These are phyloP conservation scores for Rhodotorula graminis DNA, from an alignment of 768 basidiomycete species.

Conservation along the genomic window DNA sequence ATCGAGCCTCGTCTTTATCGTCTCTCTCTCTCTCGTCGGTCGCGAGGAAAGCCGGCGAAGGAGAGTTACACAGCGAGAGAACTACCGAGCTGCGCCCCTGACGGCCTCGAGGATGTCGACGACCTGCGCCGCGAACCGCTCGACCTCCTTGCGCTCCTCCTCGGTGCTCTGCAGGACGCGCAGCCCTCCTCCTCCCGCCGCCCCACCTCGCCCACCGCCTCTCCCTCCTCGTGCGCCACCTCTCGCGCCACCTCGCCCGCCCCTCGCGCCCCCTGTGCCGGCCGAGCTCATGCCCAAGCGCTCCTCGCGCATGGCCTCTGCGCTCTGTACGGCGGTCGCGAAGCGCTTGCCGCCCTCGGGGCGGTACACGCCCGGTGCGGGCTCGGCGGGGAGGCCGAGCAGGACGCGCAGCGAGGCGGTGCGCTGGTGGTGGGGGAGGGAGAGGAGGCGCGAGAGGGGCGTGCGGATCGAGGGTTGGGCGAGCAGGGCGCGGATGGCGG, in stretches of 20 bases:
- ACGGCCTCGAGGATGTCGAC: constrained; percentile 1
- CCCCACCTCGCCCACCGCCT: neutral
- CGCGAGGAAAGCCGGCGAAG: too few species aligned
- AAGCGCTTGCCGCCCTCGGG: constrained; percentile 14
- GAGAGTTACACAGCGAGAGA: too few species aligned
- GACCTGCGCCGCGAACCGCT: constrained; percentile 17
- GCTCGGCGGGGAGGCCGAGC: constrained; percentile 21
- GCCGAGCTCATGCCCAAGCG: neutral
- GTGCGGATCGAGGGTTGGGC: constrained; percentile 9
- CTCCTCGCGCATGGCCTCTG: neutral
- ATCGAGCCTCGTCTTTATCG: neutral
- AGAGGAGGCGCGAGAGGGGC: constrained; percentile 10
- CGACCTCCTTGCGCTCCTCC: constrained; percentile 24
- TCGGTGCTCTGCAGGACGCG: constrained; percentile 22
- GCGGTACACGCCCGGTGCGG: constrained; percentile 6
- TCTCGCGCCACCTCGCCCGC: neutral
- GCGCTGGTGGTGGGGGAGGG: constrained; percentile 20
- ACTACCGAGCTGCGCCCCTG: neutral
- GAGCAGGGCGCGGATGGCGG: constrained; percentile 19
- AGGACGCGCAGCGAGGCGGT: constrained; percentile 25
- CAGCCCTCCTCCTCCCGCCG: neutral
- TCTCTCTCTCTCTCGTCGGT: neutral
- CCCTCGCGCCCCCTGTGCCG: neutral
- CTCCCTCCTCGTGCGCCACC: neutral
- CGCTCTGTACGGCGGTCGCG: constrained; percentile 12